Evolutionary conservation across 306 rosid genomes (phyloP), one percentile per base, ranked within the genome.

Genomic region (Acmispon strigosus): DNA sequence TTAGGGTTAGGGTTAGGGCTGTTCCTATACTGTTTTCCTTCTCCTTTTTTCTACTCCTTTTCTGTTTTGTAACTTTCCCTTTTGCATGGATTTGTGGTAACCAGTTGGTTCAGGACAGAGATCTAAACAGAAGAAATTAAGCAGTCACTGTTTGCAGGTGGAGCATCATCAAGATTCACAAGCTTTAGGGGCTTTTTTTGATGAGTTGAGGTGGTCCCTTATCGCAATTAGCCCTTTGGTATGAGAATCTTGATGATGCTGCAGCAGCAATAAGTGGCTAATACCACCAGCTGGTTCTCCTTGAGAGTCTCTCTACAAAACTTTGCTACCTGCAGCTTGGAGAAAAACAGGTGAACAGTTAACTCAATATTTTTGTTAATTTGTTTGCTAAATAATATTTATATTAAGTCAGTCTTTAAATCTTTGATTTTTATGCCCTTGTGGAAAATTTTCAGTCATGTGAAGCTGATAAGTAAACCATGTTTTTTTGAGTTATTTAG

Each of bases 161-260:
- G 73, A 87, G 98, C 96, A 89, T 92, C 98, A 92, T 92, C 96
- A 92, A 86, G 98, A 92, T 92, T 92, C 98, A 84, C 98, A 92
- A 57, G 62, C 47, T 62, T 72, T 72, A 27, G 13, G 71, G 69
- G 32, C 20, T 48, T 78, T 45, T 3, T 7, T 70, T 70, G 45
- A 49, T 57, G 34, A 27, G 34, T 71, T 66, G 75, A 56, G 41
- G 79, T 63, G 77, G 78, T 74, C 72, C 77, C 72, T 80, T 51
- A 15, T 56, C 63, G 56, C 29, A 51, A 43, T 32, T 52, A 60
- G 34, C 74, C 79, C 59, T 50, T 49, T 42, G 66, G 2, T 50
- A 16, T 83, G 98, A 60, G 98, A 92, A 92, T 89, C 98, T 89
- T 92, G 95, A 92, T 80, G 94, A 84, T 89, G 96, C 94, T 89